Conservation (phyloP, 2,329 filamentous ascomycete species). For the Venturiaceae sp. region DNA sequence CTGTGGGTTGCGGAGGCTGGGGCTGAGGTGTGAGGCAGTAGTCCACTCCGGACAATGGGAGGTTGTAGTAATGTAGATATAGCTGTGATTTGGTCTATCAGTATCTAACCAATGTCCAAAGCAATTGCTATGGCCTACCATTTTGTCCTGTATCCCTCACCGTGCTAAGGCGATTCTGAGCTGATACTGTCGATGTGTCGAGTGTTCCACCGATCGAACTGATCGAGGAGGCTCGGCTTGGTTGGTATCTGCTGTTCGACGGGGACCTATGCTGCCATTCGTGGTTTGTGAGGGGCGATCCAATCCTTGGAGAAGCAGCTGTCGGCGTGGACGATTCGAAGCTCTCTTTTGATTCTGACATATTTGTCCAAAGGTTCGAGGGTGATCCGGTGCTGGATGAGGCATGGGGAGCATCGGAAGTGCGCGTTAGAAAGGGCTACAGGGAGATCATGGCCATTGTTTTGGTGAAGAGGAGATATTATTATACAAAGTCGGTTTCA, state of each 20-base stretch:
- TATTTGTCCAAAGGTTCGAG: background rate
- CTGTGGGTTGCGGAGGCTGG: slow-evolving; percentile 64
- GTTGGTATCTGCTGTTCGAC: background rate
- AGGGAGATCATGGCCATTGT: background rate
- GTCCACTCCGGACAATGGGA: slow-evolving; percentile 79
- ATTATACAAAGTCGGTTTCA: too few species aligned
- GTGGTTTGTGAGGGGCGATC: background rate
- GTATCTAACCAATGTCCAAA: too few species aligned
- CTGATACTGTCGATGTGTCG: slow-evolving; percentile 49
- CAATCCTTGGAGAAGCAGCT: background rate
- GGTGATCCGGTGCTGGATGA: background rate
- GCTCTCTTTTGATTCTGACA: background rate
- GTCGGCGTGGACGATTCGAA: background rate
- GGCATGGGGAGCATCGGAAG: background rate
- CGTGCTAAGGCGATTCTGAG: slow-evolving; percentile 45
- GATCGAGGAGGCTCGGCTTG: slow-evolving; percentile 55
- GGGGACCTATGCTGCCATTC: background rate
- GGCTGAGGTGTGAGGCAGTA: slow-evolving; percentile 65
- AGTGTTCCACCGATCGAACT: slow-evolving; percentile 78
- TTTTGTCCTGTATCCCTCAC: slow-evolving; percentile 73
- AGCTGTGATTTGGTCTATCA: too few species aligned
- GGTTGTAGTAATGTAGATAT: slow-evolving; percentile 91
- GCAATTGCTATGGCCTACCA: slow-evolving; percentile 38
- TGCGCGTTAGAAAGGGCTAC: background rate
- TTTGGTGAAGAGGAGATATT: too few species aligned